Evolutionary conservation across 192 early-diverging fungal species (phyloP).

Genomic region (Podila horticola): DNA sequence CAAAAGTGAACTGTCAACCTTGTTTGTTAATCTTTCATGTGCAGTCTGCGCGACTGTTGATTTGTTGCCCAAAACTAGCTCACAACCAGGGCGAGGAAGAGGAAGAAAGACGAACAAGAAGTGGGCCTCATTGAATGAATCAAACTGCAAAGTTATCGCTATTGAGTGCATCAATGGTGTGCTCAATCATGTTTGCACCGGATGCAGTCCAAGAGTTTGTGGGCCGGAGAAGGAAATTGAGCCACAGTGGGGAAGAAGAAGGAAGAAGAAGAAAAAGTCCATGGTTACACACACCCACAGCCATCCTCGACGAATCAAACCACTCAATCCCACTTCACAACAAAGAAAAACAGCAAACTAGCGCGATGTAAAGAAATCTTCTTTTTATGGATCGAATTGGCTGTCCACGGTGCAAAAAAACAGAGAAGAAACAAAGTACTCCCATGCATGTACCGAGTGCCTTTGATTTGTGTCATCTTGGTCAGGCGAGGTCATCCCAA

Average conservation of each 20-base stretch:
- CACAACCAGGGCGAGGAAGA: not conserved
- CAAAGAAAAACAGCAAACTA: too few relatives aligned
- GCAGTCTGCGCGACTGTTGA: not conserved
- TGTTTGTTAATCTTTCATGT: not conserved
- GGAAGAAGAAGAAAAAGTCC: not conserved
- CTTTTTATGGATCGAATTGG: too few relatives aligned
- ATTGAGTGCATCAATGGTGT: not conserved
- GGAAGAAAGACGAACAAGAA: too few relatives aligned
- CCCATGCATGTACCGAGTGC: not conserved
- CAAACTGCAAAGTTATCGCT: not conserved
- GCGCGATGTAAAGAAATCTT: too few relatives aligned
- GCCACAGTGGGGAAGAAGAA: not conserved
- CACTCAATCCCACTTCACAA: not conserved
- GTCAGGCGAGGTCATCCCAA: not conserved
- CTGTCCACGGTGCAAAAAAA: too few relatives aligned
- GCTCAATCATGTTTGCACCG: not conserved
- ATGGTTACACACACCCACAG: not conserved
- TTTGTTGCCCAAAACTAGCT: constrained; percentile 3
- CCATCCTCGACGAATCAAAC: not conserved
- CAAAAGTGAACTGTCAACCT: not conserved
- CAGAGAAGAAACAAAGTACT: too few relatives aligned
- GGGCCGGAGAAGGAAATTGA: not conserved
- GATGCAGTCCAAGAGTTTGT: not conserved
- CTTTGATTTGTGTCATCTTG: not conserved
- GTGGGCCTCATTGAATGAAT: not conserved